phyloP scores from a whole-genome alignment of 352 stramenopile genomes.

The Globisporangium canariense region DNA sequence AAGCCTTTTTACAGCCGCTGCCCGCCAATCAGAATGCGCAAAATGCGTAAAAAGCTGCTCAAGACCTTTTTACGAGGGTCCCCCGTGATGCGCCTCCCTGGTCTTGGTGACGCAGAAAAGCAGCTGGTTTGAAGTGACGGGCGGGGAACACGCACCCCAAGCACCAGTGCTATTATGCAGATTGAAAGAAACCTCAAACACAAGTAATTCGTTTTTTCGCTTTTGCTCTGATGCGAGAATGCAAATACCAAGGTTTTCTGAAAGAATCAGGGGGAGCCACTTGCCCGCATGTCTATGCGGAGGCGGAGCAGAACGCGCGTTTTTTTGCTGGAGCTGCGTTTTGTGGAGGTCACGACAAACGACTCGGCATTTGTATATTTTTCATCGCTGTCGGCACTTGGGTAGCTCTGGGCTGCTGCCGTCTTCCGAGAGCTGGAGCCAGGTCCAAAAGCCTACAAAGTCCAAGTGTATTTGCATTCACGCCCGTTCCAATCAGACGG shows the following conservation, averaged over 20 bases:
- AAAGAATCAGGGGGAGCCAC: too few relatives aligned
- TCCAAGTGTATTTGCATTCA: too few relatives aligned
- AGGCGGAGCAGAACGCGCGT: background rate
- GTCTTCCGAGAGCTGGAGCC: too few relatives aligned
- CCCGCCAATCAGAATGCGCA: background rate
- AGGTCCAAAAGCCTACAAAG: too few relatives aligned
- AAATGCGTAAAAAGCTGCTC: conserved; percentile 1
- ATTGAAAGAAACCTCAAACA: too few relatives aligned
- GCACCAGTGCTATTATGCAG: conserved; percentile 2
- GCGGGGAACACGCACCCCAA: background rate
- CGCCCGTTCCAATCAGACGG: too few relatives aligned
- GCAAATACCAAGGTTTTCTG: background rate
- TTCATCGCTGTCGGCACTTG: too few relatives aligned
- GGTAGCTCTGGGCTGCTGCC: background rate
- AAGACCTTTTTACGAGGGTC: background rate
- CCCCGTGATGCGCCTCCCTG: conserved; percentile 6
- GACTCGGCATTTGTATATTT: too few relatives aligned
- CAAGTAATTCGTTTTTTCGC: too few relatives aligned
- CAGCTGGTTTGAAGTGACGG: conserved; percentile 2
- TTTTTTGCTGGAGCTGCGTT: background rate
- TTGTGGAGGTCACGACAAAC: too few relatives aligned
- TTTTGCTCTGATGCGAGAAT: background rate
- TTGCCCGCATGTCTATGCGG: too few relatives aligned
- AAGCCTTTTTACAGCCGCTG: background rate
- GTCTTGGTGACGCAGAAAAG: conserved; percentile 14